These are phyloP conservation scores for Plasmodium vivax DNA, from an alignment of 169 alveolate genomes.

Conservation along the genomic window DNA sequence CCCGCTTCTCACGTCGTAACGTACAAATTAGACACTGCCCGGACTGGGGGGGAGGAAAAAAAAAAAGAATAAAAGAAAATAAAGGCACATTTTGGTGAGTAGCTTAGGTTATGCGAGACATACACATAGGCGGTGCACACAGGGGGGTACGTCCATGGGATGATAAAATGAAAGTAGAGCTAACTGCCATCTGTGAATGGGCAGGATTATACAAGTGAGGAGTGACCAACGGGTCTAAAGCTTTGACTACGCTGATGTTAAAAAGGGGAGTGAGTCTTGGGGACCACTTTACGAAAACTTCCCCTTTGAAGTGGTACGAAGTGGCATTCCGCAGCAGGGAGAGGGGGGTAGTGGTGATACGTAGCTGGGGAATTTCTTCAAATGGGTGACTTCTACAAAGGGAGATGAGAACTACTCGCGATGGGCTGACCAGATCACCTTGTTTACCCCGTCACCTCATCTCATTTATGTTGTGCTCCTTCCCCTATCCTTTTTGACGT, in stretches of 20 bases:
- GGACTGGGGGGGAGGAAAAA: neutral
- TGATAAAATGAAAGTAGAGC: neutral
- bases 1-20: neutral
- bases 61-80: too few relatives aligned
- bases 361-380: neutral
- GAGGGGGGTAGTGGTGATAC: neutral
- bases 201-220: neutral
- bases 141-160: neutral
- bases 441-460: neutral
- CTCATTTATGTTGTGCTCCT: neutral
- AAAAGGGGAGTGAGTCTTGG: neutral
- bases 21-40: neutral
- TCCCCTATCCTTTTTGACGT: neutral
- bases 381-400: conserved; percentile 3
- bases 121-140: neutral
- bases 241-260: neutral
- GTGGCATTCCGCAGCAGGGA: neutral
- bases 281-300: neutral
- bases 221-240: neutral
- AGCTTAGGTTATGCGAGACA: neutral
- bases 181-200: neutral
- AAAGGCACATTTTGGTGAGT: neutral
- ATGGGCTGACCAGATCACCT: neutral
- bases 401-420: neutral
- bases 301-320: neutral